Evolutionary conservation across 2,329 filamentous ascomycete genomes (phyloP).

Genomic region (Xylariaceae sp.): DNA sequence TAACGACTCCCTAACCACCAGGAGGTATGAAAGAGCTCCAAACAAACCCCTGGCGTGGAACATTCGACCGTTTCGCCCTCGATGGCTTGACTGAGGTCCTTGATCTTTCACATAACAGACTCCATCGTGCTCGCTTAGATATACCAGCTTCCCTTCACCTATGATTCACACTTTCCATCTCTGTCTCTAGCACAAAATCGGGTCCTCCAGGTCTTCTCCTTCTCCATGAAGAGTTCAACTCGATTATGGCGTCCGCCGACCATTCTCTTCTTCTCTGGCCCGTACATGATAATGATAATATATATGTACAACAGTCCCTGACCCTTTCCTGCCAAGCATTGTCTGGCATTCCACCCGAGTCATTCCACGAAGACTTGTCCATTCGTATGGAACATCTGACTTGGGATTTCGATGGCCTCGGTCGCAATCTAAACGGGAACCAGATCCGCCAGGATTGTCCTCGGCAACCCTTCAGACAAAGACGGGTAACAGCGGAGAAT

Average conservation of each 20-base stretch:
- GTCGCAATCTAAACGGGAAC: conserved; percentile 12
- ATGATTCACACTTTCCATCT: not conserved
- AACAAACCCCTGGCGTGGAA: not conserved
- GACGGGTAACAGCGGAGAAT: not conserved
- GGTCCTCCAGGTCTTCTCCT: conserved; percentile 27
- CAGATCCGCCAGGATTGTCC: conserved; percentile 16
- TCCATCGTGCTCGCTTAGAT: no score
- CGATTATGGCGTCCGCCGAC: conserved; percentile 20
- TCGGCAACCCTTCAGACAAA: conserved; percentile 9
- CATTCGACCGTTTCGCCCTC: not conserved
- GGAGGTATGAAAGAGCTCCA: not conserved
- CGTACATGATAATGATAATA: no score
- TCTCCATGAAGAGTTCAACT: conserved; percentile 24
- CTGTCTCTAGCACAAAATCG: conserved; percentile 8
- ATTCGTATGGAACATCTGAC: conserved; percentile 1
- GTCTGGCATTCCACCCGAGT: conserved; percentile 8
- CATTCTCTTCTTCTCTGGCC: conserved; percentile 15
- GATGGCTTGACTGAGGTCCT: not conserved
- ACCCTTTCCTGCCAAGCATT: conserved; percentile 1
- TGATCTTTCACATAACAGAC: not conserved
- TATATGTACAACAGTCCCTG: not conserved
- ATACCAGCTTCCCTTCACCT: not conserved
- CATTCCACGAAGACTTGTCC: conserved; percentile 2
- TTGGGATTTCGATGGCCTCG: conserved; percentile 12
- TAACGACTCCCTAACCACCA: not conserved